Evolutionary conservation across 2,329 filamentous ascomycete species (phyloP), one percentile per base, ranked within the genome.

Genomic region (Hypoxylon sp.): DNA sequence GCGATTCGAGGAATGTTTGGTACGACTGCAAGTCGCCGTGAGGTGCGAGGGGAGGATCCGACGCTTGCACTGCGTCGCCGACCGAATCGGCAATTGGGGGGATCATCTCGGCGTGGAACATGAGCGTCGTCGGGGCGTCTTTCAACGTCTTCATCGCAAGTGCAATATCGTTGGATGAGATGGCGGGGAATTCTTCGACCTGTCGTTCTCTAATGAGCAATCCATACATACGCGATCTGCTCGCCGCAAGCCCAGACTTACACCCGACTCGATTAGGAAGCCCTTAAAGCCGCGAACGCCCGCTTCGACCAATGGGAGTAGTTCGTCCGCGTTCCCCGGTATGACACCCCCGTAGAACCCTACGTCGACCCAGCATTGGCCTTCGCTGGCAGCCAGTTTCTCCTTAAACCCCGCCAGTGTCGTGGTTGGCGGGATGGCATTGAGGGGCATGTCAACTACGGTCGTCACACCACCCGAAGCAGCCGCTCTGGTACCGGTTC

Each of bases 71-170:
- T 24, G 89, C 88, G 76, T 96, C 93, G 55, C 92, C 91, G 1
- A 94, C 91, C 0, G 92, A 93, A 70, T 88, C 87, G 51, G 91
- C 81, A 70, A 94, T 91, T 16, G 93, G 92, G n/a, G 95, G 93
- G 11, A 96, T 90, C 93, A 97, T 98, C 79, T 99, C 96, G 60
- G 96, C 96, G 76, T 99, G 96, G 82, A 99, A 99, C 95, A 99
- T 98, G 73, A 98, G 88, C 0, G 93, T 97, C 1, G 96, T 98
- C 16, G 93, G 86, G 56, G 90, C 86, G 71, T 93, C 89, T 65
- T 92, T 91, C 65, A 99, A 86, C 48, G 91, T 92, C 28, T 83
- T 82, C 87, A 99, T 94, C 44, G 92, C 94, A 38, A 91, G 85
- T 1, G 86, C 83, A 61, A 98, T 91, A 77, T 98, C 96, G 12